Evolutionary conservation across 352 stramenopile genomes (phyloP), one percentile per base, ranked within the genome.

Genomic region (Phytophthora constricta): DNA sequence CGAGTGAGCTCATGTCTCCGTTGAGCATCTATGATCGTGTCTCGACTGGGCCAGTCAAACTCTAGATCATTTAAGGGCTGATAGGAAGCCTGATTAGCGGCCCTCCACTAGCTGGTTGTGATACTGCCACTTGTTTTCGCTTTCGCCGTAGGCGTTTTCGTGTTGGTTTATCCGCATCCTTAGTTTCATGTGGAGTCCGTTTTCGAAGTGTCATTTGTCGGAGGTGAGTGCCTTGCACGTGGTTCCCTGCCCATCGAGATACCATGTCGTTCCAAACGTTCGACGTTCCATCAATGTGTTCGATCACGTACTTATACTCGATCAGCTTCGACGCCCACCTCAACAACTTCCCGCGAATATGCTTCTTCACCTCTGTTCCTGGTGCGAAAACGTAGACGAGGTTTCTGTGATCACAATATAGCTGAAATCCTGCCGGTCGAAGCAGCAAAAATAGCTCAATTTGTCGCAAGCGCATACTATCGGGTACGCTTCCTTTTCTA

Each of bases 241-340:
- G 37, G 17, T 19, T 14, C 10, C 37, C 37, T 7, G 48, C 51
- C 51, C 51, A 59, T n/a, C n/a, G 27, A 3, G 9, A 33, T 5
- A 49, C 42, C 51, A 46, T 59, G 51, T 59, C 51, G 10, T 11
- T 25, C 51, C 51, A 59, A 7, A 59, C 51, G 9, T 48, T 59
- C 16, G 17, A 9, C 7, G 4, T 19, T 20, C 17, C 37, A 7
- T 45, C 17, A 14, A 59, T 59, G 27, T 59, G 51, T 26, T 48
- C 26, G 9, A 59, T 31, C 22, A 33, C 27, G 34, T 59, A 59
- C 11, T 16, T 2, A 26, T 45, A 46, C 31, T 58, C 37, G 7
- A 20, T 7, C 17, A 45, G 10, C n/a, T 45, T 50, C 19, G 22
- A 27, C 11, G 43, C n/a, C 43, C 43, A 31, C n/a, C 43, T 11